Evolutionary conservation across 306 rosid genomes (phyloP).

Genomic region (Hippophae tibetana): DNA sequence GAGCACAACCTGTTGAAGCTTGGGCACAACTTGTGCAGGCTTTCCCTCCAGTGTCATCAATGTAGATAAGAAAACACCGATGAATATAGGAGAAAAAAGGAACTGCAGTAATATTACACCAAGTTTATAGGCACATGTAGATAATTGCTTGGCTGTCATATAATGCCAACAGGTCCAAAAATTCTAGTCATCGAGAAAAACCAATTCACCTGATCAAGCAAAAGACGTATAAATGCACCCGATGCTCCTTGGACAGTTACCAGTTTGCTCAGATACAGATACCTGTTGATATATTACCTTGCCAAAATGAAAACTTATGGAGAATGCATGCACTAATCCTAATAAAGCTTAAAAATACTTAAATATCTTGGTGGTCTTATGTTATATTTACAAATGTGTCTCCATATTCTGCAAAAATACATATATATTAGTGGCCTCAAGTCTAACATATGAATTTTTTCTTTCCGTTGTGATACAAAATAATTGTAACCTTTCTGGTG

Average conservation of each 20-base stretch:
- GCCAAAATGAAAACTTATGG: constrained; percentile 7
- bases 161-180: constrained; percentile 6
- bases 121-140: constrained; percentile 11
- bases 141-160: not conserved
- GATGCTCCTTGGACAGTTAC: constrained; percentile 69
- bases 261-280: constrained; percentile 75
- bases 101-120: constrained; percentile 47
- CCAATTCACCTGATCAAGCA: constrained; percentile 71
- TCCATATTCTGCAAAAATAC: not conserved
- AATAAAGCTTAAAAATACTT: too few relatives aligned
- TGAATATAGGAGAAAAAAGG: constrained; percentile 68
- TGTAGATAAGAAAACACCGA: constrained; percentile 66
- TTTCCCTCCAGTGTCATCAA: constrained; percentile 78
- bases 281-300: constrained; percentile 36
- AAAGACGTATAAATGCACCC: constrained; percentile 79
- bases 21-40: constrained; percentile 61
- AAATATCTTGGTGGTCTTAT: too few relatives aligned
- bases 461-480: too few relatives aligned
- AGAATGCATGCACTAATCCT: too few relatives aligned
- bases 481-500: too few relatives aligned
- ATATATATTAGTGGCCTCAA: too few relatives aligned
- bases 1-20: constrained; percentile 75
- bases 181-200: constrained; percentile 3
- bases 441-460: too few relatives aligned
- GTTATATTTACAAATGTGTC: not conserved